Conservation (phyloP, 352 stramenopile species). For the Pythium sp. region DNA sequence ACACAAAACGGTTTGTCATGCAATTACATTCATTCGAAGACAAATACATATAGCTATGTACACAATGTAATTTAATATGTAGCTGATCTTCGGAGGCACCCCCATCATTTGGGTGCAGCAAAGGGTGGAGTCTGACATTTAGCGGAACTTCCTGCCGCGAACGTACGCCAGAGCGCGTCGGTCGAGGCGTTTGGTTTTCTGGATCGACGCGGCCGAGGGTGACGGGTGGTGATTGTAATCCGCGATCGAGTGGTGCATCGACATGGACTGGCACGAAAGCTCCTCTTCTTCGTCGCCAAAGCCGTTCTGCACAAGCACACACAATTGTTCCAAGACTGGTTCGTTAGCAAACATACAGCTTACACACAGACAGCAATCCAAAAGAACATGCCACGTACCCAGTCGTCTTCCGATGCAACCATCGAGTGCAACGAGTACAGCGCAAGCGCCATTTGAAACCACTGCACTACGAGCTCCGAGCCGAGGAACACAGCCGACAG, state of each 20-base stretch:
- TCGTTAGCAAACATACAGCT: background rate
- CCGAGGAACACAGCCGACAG: slow-evolving; percentile 80
- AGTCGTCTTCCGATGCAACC: slow-evolving; percentile 71
- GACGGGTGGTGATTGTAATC: slow-evolving; percentile 71
- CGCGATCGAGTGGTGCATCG: slow-evolving; percentile 69
- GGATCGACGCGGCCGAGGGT: slow-evolving; percentile 61
- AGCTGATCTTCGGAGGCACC: background rate
- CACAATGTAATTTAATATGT: background rate
- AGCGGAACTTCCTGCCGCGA: slow-evolving; percentile 69
- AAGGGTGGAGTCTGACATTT: slow-evolving; percentile 11
- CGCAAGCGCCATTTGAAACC: slow-evolving; percentile 78
- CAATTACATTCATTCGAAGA: background rate
- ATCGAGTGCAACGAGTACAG: slow-evolving; percentile 83
- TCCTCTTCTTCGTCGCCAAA: slow-evolving; percentile 66
- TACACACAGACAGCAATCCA: background rate
- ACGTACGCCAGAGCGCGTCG: slow-evolving; percentile 73
- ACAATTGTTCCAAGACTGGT: slow-evolving; percentile 2
- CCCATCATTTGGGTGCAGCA: background rate
- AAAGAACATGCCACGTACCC: slow-evolving; percentile 33
- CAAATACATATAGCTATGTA: background rate
- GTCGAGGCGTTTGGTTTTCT: slow-evolving; percentile 80
- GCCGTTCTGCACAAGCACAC: slow-evolving; percentile 28
- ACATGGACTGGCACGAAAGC: slow-evolving; percentile 45
- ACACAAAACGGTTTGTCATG: background rate
- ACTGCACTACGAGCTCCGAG: slow-evolving; percentile 81